Percentiles rank a stretch among this genome's conserved stretches.
These are phyloP conservation scores for Graphilbum ipis-grandicollis DNA, from an alignment of 2,329 filamentous ascomycete genomes.

Conservation along the genomic window DNA sequence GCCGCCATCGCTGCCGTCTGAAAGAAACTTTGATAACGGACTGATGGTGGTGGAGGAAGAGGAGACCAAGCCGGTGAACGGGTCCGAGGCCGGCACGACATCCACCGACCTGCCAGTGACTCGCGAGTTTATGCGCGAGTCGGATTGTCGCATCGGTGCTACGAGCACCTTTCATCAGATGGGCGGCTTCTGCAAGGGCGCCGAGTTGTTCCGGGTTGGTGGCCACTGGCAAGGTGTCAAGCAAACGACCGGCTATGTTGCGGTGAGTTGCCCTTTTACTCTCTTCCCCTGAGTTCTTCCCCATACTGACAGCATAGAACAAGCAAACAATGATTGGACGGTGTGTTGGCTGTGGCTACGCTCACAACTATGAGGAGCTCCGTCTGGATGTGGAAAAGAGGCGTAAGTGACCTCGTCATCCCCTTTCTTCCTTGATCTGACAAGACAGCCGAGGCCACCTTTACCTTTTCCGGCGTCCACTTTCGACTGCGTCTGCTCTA, in stretches of 20 bases:
- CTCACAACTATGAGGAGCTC: conserved; percentile 15
- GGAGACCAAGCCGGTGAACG: not conserved
- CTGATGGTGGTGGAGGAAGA: conserved; percentile 7
- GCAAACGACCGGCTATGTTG: conserved; percentile 12
- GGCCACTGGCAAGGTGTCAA: conserved; percentile 20
- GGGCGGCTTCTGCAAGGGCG: conserved; percentile 21
- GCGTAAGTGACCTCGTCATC: conserved; percentile 9
- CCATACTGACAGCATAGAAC: conserved; percentile 6
- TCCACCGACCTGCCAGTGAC: conserved; percentile 1
- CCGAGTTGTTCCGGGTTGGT: conserved; percentile 17
- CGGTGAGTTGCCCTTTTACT: conserved; percentile 1
- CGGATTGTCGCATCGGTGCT: conserved; percentile 16
- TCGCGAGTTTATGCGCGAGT: conserved; percentile 8
- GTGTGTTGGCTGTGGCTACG: conserved; percentile 13
- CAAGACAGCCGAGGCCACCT: conserved; percentile 16
- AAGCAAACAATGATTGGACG: conserved; percentile 11
- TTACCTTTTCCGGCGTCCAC: conserved; percentile 15
- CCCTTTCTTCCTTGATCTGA: not conserved
- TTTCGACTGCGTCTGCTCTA: conserved; percentile 24
- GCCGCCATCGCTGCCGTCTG: conserved; percentile 1
- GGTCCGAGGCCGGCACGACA: conserved; percentile 1
- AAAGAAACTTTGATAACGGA: conserved; percentile 2
- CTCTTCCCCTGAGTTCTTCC: not conserved
- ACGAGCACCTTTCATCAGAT: conserved; percentile 18
- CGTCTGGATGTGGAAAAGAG: conserved; percentile 14